A percentile compares a stretch with the other conserved stretches of the same genome.
Conservation (phyloP, 352 stramenopile species). For the Aphanomyces euteiches region DNA sequence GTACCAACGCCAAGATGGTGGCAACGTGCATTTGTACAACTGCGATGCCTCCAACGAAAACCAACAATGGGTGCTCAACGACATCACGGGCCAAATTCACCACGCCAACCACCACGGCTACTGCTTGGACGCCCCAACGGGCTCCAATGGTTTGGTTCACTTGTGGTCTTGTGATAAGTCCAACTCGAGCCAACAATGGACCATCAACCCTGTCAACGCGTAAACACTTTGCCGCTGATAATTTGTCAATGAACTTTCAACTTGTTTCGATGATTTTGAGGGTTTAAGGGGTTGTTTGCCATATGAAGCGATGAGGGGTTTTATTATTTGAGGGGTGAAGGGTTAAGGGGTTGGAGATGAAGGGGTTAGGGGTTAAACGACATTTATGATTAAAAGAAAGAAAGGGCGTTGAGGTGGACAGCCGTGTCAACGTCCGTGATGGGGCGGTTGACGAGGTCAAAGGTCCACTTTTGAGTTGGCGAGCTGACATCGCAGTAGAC, state of each 20-base stretch:
- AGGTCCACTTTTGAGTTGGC: constrained; percentile 4
- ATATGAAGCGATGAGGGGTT: neutral
- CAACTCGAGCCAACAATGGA: constrained; percentile 19
- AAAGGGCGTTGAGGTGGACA: neutral
- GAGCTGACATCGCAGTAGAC: neutral
- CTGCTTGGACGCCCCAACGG: constrained; percentile 50
- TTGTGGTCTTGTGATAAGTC: constrained; percentile 38
- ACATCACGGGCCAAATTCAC: constrained; percentile 43
- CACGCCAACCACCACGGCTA: constrained; percentile 46
- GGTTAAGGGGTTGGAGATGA: too few relatives aligned
- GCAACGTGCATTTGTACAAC: constrained; percentile 51
- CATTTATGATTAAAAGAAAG: neutral
- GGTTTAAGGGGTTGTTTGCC: neutral
- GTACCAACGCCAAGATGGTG: constrained; percentile 32
- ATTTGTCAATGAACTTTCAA: neutral
- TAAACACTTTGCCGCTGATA: neutral
- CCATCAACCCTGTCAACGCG: constrained; percentile 10
- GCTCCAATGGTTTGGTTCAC: constrained; percentile 58
- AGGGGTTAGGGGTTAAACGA: too few relatives aligned
- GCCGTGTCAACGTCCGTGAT: neutral
- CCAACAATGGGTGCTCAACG: constrained; percentile 64
- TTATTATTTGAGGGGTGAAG: too few relatives aligned
- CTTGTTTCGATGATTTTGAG: neutral
- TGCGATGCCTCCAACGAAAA: constrained; percentile 56
- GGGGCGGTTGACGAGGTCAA: neutral